phyloP scores from a whole-genome alignment of 495 filamentous ascomycete genomes.

The Aspergillus carlsbadensis region DNA sequence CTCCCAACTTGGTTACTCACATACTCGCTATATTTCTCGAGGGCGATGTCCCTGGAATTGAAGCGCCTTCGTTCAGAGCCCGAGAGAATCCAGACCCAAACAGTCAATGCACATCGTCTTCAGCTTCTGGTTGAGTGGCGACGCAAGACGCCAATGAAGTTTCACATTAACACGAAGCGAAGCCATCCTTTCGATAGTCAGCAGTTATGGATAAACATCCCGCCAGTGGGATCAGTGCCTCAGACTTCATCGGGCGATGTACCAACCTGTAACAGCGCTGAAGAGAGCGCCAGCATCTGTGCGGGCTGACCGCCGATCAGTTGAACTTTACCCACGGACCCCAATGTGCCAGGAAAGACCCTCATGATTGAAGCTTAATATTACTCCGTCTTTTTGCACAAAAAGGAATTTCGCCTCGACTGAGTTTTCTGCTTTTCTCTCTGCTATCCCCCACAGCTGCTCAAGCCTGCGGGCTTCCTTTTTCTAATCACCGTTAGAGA shows the following conservation, averaged over 20 bases:
- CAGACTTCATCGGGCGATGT: background rate
- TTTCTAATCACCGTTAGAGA: background rate
- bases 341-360: background rate
- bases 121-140: background rate
- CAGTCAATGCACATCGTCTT: background rate
- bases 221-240: conserved; percentile 22
- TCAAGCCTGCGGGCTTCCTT: background rate
- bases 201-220: background rate
- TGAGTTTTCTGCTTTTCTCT: background rate
- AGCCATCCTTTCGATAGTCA: background rate
- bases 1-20: too few relatives aligned
- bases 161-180: background rate
- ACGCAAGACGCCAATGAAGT: background rate
- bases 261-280: conserved; percentile 8
- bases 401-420: background rate
- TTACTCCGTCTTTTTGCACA: background rate
- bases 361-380: background rate
- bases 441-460: background rate
- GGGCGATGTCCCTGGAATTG: background rate
- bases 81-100: background rate
- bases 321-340: conserved; percentile 1
- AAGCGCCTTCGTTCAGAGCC: background rate
- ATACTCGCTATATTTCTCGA: background rate
- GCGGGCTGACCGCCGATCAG: conserved; percentile 18
- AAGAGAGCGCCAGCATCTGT: conserved; percentile 3